Evolutionary conservation across 768 basidiomycete species (phyloP).

Genomic region (Hebeloma cylindrosporum): DNA sequence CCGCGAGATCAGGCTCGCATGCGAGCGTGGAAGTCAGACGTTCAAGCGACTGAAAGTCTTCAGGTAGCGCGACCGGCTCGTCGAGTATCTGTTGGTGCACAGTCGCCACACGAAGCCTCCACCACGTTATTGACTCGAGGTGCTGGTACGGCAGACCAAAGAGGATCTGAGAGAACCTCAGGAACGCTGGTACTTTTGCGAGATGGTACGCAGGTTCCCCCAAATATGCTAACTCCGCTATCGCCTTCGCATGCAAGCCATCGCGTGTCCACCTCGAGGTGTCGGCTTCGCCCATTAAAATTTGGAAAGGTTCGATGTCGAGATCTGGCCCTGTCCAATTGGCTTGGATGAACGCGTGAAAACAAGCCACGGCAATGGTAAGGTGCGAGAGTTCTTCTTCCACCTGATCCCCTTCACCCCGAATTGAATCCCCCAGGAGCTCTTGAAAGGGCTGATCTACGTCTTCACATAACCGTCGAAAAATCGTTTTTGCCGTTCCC

Average conservation of each 20-base stretch:
- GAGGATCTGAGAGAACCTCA: constrained; percentile 74
- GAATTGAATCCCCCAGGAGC: constrained; percentile 31
- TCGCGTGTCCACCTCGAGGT: constrained; percentile 40
- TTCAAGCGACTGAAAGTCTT: constrained; percentile 41
- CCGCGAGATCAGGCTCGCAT: constrained; percentile 62
- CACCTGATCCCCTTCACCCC: constrained; percentile 27
- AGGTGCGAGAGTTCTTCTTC: constrained; percentile 60
- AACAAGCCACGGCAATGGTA: constrained; percentile 69
- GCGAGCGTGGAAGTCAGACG: constrained; percentile 41
- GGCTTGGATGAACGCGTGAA: constrained; percentile 87
- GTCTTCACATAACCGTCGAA: constrained; percentile 30
- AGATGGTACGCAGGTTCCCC: constrained; percentile 99
- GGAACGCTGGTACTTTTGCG: constrained; percentile 60
- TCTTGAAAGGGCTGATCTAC: constrained; percentile 35
- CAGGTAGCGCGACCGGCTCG: constrained; percentile 67
- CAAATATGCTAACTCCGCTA: constrained; percentile 74
- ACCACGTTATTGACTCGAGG: constrained; percentile 64
- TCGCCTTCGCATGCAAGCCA: constrained; percentile 60
- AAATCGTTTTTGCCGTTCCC: constrained; percentile 40
- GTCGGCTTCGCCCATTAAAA: constrained; percentile 32
- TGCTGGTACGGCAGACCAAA: constrained; percentile 51
- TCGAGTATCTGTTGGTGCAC: constrained; percentile 83
- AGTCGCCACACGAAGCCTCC: constrained; percentile 73
- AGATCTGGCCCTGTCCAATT: constrained; percentile 98
- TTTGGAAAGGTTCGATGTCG: constrained; percentile 49